These are phyloP conservation scores for Anacardium occidentale DNA, from an alignment of 345 rosid genomes.

Conservation along the genomic window DNA sequence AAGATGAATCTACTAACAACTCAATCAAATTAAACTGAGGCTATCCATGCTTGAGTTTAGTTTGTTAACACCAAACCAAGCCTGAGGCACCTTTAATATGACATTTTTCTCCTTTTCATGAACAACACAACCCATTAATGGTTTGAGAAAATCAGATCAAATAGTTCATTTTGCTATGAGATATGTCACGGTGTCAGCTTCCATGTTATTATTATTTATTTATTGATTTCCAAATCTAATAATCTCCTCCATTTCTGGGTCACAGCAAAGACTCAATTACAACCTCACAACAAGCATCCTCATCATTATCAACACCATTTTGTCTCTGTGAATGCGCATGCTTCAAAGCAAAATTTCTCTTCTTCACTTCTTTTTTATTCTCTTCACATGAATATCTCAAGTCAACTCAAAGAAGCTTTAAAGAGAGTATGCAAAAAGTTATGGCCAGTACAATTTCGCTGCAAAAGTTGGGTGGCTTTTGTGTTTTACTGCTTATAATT, in stretches of 20 bases:
- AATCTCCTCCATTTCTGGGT: conserved; percentile 28
- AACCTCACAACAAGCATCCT: conserved; percentile 7
- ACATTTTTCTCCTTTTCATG: not conserved
- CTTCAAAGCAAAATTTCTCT: conserved; percentile 18
- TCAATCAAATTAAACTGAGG: too few species aligned
- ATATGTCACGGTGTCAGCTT: not conserved
- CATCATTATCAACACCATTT: conserved; percentile 14
- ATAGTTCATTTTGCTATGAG: not conserved
- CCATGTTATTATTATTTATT: not conserved
- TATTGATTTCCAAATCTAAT: not conserved
- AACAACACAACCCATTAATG: not conserved
- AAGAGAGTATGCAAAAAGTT: conserved; percentile 1
- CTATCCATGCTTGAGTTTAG: too few species aligned
- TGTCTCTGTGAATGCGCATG: conserved; percentile 38
- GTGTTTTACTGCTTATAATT: not conserved
- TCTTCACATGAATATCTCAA: not conserved
- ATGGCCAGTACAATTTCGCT: not conserved
- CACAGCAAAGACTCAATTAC: not conserved
- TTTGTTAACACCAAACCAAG: too few species aligned
- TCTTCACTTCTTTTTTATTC: not conserved
- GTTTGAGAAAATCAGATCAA: not conserved
- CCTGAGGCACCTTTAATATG: not conserved
- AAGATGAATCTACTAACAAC: too few species aligned
- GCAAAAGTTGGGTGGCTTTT: conserved; percentile 21
- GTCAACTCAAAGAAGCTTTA: conserved; percentile 22